Evolutionary conservation across 306 rosid species (phyloP), one percentile per base, ranked within the genome.

Genomic region (Corylus avellana): DNA sequence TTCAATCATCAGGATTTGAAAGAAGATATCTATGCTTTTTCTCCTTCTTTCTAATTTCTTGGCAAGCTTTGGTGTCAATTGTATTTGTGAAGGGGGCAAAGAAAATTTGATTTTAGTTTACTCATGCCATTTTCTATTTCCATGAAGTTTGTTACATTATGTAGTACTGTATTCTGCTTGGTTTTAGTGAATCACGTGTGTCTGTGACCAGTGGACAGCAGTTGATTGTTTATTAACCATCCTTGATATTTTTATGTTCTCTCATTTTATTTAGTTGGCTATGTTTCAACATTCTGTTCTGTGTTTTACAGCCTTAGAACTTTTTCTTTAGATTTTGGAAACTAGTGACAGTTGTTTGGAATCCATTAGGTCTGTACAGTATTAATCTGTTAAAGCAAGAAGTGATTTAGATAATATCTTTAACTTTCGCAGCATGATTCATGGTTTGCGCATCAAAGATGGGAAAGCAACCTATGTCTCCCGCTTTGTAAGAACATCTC

Each of bases 381-480:
- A 14, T 77, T 6, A 67, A 67, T 67, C 72, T 57, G 64, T 66
- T 63, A 58, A 25, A 37, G 78, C 72, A 49, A 44, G 46, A 75
- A 14, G 49, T 69, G 51, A 75, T 78, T 73, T 73, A 66, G 70
- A 56, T 47, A 77, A 72, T 64, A 20, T 77, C 51, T 47, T 77
- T 74, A 68, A 55, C 51, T 67, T 80, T 86, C 2, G 85, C 89
- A 95, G 98, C 90, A 95, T 95, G 98, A 85, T 95, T 75, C 98
- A 95, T 83, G 98, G 98, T 76, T 57, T 95, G 87, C 97, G 96
- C 53, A 91, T 95, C 87, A 92, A 92, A 87, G 92, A 95, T 84
- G 98, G 98, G 72, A 95, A 90, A 85, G 98, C 97, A 46, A 51
- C 92, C 47, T 91, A 92, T 83, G 98, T 92, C 70, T 92, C 98